Percentiles rank a stretch among this genome's conserved stretches.
phyloP scores from a whole-genome alignment of 2,329 filamentous ascomycete genomes.

The Penicillium sp. region DNA sequence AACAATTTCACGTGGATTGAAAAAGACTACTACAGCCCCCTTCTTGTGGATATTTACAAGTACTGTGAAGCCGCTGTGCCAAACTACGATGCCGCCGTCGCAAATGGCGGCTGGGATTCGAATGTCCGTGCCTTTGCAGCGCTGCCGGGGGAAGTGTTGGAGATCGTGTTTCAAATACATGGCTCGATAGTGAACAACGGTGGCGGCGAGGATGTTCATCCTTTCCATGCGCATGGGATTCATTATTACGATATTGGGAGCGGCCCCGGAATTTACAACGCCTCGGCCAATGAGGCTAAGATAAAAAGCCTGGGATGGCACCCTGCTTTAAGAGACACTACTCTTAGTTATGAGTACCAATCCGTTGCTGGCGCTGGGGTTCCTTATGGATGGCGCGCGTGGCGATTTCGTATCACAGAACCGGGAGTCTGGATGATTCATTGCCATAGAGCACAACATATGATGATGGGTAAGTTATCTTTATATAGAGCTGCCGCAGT shows the following conservation, averaged over 20 bases:
- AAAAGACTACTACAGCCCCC: slow-evolving; percentile 35
- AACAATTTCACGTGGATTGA: slow-evolving; percentile 52
- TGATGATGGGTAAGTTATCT: slow-evolving; percentile 12
- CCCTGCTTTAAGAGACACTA: slow-evolving; percentile 49
- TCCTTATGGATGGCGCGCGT: slow-evolving; percentile 60
- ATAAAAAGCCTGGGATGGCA: slow-evolving; percentile 39
- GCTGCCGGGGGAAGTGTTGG: slow-evolving; percentile 47
- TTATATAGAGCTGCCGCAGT: too few species aligned
- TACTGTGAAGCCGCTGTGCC: slow-evolving; percentile 40
- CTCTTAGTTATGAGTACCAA: slow-evolving; percentile 57
- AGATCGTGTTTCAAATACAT: slow-evolving; percentile 46
- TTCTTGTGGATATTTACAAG: slow-evolving; percentile 50
- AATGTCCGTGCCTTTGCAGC: slow-evolving; percentile 42
- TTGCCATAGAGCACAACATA: slow-evolving; percentile 9
- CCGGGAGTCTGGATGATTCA: slow-evolving; percentile 38
- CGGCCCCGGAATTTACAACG: slow-evolving; percentile 48
- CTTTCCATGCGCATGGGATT: slow-evolving; percentile 48
- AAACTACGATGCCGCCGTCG: slow-evolving; percentile 36
- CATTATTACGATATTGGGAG: slow-evolving; percentile 50
- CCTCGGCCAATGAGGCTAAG: slow-evolving; percentile 42
- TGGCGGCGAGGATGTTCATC: slow-evolving; percentile 43
- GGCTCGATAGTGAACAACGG: slow-evolving; percentile 20
- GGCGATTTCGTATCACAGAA: slow-evolving; percentile 56
- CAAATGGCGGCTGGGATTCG: slow-evolving; percentile 43
- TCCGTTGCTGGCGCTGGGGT: slow-evolving; percentile 40